Conservation (phyloP, 2,329 filamentous ascomycete genomes). For the Rosellinia necatrix region DNA sequence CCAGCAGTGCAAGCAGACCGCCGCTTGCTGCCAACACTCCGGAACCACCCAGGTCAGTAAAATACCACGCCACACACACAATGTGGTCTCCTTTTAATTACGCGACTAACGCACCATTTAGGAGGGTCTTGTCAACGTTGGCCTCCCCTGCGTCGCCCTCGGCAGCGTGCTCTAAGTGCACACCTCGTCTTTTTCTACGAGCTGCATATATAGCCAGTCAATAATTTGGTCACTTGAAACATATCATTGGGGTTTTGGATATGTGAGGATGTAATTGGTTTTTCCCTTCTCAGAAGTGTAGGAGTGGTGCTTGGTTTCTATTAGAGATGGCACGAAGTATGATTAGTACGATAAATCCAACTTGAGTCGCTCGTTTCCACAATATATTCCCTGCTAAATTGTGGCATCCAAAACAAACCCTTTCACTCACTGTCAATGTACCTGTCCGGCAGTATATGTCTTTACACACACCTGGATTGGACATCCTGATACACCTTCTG, state of each 20-base stretch:
- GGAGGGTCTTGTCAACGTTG: slow-evolving; percentile 40
- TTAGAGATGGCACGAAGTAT: slow-evolving; percentile 31
- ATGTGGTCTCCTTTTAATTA: background rate
- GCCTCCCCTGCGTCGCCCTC: slow-evolving; percentile 40
- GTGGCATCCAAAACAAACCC: background rate
- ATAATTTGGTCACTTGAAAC: slow-evolving; percentile 19
- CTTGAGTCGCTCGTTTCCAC: slow-evolving; percentile 40
- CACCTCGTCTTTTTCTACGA: slow-evolving; percentile 13
- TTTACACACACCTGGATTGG: no score
- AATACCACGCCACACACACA: background rate
- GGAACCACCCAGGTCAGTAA: slow-evolving; percentile 34
- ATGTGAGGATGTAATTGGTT: slow-evolving; percentile 36
- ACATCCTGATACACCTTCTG: no score
- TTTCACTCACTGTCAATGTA: no score
- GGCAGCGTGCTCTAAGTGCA: slow-evolving; percentile 38
- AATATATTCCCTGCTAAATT: background rate
- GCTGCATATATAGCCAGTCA: slow-evolving; percentile 22
- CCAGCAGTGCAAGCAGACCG: slow-evolving; percentile 40
- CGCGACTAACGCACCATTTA: slow-evolving; percentile 21
- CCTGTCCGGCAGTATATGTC: no score
- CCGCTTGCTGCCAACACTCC: slow-evolving; percentile 42
- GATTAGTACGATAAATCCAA: slow-evolving; percentile 37
- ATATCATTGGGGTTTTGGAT: slow-evolving; percentile 35
- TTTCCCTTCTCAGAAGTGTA: slow-evolving; percentile 21
- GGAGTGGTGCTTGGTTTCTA: slow-evolving; percentile 29